Base-by-base conservation (phyloP, 352 stramenopile species). In the Plasmopara viticola region DNA sequence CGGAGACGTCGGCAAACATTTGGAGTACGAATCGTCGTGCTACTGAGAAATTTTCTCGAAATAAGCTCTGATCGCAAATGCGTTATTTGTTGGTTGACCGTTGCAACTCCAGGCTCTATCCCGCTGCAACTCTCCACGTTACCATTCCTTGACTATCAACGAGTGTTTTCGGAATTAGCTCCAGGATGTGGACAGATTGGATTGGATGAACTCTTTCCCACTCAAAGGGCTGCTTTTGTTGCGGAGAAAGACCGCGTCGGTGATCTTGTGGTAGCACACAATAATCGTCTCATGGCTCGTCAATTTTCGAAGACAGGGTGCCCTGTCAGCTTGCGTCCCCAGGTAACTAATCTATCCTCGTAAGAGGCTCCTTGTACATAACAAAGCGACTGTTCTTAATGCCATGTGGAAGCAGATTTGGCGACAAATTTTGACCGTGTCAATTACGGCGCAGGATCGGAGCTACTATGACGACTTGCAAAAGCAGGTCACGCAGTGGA, bases 251-350 rank as follows among this genome's bases (percentile, higher is more conserved):
- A 72, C 41, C 74, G 76, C 13, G 62, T 91, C 4, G 80, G 80
- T 6, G 76, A 86, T 42, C 56, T 85, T 20, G 78, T 91, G 9
- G 55, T 84, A 20, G 49, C 63, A 5, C 72, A 86, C 34, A 68
- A 80, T 46, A 89, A 74, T 49, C 60, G 80, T 15, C 78, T 74
- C 12, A 91, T 87, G 67, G 80, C 80, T 35, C 51, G 80, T 13
- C 80, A 91, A 48, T 91, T 78, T 56, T 78, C 76, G 46, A 89
- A 89, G 66, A 89, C 80, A 3, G 80, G 76, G 8, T 89, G 76
- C 30, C 78, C 78, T 14, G 51, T 68, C 18, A 79, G 62, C 47
- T 56, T 91, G 3, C 72, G 80, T 10, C 65, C 75, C 9, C 60
- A 72, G 43, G 75, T 84, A 66, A 33, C 6, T 3, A 12, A 6